phyloP scores from a whole-genome alignment of 1,139 yeast species.

The Kodamaea alishanica region DNA sequence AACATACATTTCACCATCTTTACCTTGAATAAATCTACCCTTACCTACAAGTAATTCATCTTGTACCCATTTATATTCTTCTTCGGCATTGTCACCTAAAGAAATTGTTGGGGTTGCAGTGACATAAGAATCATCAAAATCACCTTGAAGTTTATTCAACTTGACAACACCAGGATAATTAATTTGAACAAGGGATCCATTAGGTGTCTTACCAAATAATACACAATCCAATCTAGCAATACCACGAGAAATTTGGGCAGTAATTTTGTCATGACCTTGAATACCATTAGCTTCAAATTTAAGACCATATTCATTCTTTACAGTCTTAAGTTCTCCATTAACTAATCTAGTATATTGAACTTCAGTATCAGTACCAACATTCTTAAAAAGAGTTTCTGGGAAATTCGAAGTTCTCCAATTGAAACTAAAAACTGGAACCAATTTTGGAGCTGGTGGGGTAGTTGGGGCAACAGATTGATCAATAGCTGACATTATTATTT shows the following conservation, averaged over 20 bases:
- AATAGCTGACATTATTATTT: background rate
- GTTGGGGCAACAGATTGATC: constrained; percentile 16
- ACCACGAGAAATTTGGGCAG: constrained; percentile 25
- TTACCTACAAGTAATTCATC: constrained; percentile 46
- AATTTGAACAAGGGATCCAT: constrained; percentile 37
- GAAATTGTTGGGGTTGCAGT: constrained; percentile 43
- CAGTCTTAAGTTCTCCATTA: constrained; percentile 28
- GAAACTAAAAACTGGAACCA: constrained; percentile 30
- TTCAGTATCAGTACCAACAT: constrained; percentile 16
- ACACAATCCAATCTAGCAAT: constrained; percentile 47
- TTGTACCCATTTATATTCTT: constrained; percentile 46
- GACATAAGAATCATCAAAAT: constrained; percentile 46
- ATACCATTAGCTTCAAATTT: constrained; percentile 25
- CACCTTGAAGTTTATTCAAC: constrained; percentile 29
- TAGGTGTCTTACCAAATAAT: constrained; percentile 41
- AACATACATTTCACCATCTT: constrained; percentile 39
- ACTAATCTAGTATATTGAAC: constrained; percentile 22
- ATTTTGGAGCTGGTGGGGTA: constrained; percentile 20
- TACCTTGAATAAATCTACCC: constrained; percentile 51
- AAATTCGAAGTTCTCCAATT: constrained; percentile 22
- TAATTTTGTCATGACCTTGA: constrained; percentile 48
- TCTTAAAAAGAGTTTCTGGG: constrained; percentile 18
- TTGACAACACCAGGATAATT: constrained; percentile 46
- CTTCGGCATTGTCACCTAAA: constrained; percentile 37
- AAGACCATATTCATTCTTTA: constrained; percentile 27